phyloP scores from a whole-genome alignment of 2,329 filamentous ascomycete species.

The Fusarium dimerum region DNA sequence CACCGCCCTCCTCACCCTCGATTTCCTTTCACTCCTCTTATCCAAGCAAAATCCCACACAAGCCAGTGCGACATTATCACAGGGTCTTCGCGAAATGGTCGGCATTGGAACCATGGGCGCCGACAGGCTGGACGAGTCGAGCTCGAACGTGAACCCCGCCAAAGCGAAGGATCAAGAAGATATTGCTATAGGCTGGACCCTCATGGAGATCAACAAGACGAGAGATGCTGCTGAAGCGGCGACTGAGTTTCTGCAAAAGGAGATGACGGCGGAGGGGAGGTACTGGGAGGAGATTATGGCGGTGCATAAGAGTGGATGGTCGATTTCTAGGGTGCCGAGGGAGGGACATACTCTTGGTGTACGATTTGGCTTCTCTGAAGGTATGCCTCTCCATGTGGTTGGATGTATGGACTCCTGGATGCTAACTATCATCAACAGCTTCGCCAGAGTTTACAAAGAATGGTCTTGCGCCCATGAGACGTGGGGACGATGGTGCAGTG shows the following conservation, averaged over 20 bases:
- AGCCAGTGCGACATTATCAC: slow-evolving; percentile 70
- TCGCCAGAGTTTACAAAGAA: slow-evolving; percentile 62
- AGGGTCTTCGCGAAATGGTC: slow-evolving; percentile 67
- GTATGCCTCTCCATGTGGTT: slow-evolving; percentile 35
- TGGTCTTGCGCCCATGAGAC: slow-evolving; percentile 78
- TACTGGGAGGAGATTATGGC: slow-evolving; percentile 89
- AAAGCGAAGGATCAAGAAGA: slow-evolving; percentile 58
- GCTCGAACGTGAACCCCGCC: slow-evolving; percentile 54
- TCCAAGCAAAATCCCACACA: slow-evolving; percentile 78
- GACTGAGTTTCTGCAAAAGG: slow-evolving; percentile 70
- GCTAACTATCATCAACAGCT: slow-evolving; percentile 40
- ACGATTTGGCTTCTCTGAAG: slow-evolving; percentile 85
- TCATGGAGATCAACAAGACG: slow-evolving; percentile 74
- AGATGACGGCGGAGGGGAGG: slow-evolving; percentile 76
- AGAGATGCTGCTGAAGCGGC: slow-evolving; percentile 74
- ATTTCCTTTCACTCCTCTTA: slow-evolving; percentile 80
- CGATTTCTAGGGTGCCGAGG: slow-evolving; percentile 73
- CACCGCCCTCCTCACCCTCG: slow-evolving; percentile 69
- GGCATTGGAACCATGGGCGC: slow-evolving; percentile 74
- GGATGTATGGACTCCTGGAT: background rate
- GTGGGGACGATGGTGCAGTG: slow-evolving; percentile 73
- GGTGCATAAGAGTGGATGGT: slow-evolving; percentile 84
- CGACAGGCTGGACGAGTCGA: slow-evolving; percentile 59
- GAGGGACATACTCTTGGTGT: slow-evolving; percentile 78
- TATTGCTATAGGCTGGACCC: slow-evolving; percentile 69